These are phyloP conservation scores for Collybia mongolica DNA, from an alignment of 768 basidiomycete species.

Conservation along the genomic window DNA sequence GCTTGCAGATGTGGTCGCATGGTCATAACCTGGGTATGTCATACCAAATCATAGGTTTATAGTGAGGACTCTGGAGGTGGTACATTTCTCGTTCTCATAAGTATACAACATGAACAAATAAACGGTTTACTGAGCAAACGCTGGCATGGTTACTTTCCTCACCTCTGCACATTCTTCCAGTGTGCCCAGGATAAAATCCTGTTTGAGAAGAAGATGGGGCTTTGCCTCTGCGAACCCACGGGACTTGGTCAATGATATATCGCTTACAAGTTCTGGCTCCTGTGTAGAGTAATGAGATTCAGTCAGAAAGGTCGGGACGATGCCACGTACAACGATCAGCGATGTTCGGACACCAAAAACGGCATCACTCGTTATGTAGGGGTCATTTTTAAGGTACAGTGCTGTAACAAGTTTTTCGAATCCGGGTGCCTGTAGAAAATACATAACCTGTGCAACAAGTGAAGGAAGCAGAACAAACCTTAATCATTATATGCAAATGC, in stretches of 20 bases:
- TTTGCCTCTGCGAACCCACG: constrained; percentile 48
- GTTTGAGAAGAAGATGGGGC: constrained; percentile 35
- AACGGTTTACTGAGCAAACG: neutral
- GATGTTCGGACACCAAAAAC: constrained; percentile 85
- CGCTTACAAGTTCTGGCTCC: constrained; percentile 53
- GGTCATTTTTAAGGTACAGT: constrained; percentile 70
- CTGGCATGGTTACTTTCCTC: constrained; percentile 18
- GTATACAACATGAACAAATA: too few relatives aligned
- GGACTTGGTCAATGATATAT: constrained; percentile 51
- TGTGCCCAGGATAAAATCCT: constrained; percentile 42
- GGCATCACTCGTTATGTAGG: constrained; percentile 64
- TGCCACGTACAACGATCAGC: constrained; percentile 62
- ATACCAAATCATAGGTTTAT: too few relatives aligned
- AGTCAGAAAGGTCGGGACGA: neutral
- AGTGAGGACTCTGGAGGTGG: too few relatives aligned
- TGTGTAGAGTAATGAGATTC: constrained; percentile 16
- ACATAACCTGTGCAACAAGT: neutral
- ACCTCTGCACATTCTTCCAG: constrained; percentile 33
- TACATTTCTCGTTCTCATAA: too few relatives aligned
- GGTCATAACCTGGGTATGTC: too few relatives aligned
- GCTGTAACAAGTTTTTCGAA: constrained; percentile 74
- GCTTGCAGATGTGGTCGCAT: too few relatives aligned
- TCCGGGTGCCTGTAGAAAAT: constrained; percentile 55
- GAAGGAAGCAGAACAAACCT: constrained; percentile 32
- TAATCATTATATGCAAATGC: constrained; percentile 74